Conservation (phyloP, 441 rosid genomes). For the Erodium texanum region DNA sequence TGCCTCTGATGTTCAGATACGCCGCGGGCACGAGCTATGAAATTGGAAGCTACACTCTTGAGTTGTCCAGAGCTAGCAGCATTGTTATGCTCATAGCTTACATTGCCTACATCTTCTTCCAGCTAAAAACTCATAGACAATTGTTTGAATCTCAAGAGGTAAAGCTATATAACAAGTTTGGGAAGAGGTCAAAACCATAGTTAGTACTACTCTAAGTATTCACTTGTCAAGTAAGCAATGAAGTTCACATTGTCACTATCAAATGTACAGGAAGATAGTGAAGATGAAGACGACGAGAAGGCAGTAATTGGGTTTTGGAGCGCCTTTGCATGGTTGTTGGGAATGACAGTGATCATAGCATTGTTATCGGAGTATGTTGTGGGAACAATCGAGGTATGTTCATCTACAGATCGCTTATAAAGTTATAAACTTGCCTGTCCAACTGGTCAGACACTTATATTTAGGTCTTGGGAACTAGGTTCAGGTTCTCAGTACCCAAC, state of each 20-base stretch:
- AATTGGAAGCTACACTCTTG: conserved; percentile 35
- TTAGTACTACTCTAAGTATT: too few relatives aligned
- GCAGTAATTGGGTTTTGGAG: conserved; percentile 78
- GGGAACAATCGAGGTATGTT: conserved; percentile 58
- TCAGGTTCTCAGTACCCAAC: too few relatives aligned
- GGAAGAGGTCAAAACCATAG: too few relatives aligned
- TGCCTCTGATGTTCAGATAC: conserved; percentile 54
- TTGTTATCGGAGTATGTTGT: conserved; percentile 77
- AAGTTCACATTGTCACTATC: conserved; percentile 3
- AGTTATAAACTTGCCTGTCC: background rate
- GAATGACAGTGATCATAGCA: conserved; percentile 68
- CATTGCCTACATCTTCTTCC: conserved; percentile 51
- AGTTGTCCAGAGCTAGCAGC: conserved; percentile 67
- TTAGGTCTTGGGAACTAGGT: too few relatives aligned
- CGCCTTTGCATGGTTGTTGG: conserved; percentile 66
- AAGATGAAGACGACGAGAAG: conserved; percentile 39
- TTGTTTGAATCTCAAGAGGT: conserved; percentile 41
- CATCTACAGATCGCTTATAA: background rate
- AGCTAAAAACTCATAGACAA: conserved; percentile 55
- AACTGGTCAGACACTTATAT: too few relatives aligned
- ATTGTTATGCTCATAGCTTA: conserved; percentile 62
- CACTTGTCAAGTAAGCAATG: background rate
- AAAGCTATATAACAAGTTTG: background rate
- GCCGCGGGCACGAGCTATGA: conserved; percentile 20
- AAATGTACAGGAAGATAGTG: conserved; percentile 29